These are phyloP conservation scores for Fusarium mangiferae DNA, from an alignment of 2,329 filamentous ascomycete genomes.

Conservation along the genomic window DNA sequence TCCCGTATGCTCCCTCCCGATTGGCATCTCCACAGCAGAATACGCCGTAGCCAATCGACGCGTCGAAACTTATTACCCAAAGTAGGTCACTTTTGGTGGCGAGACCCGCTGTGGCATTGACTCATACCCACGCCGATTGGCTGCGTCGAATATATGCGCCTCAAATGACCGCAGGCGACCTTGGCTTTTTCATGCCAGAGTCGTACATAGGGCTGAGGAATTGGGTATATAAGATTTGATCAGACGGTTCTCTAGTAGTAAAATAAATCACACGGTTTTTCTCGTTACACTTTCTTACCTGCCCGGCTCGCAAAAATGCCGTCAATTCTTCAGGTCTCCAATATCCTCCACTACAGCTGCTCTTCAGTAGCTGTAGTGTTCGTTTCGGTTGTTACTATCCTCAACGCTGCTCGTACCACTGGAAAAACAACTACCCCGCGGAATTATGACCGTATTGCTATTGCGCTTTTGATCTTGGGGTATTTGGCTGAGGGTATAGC, in stretches of 20 bases:
- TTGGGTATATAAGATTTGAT: slow-evolving; percentile 4
- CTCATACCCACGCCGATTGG: slow-evolving; percentile 14
- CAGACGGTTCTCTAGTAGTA: too few relatives aligned
- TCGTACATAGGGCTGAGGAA: slow-evolving; percentile 8
- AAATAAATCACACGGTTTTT: background rate
- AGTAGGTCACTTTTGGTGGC: background rate
- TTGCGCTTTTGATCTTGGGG: background rate
- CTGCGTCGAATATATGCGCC: slow-evolving; percentile 4
- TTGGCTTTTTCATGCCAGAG: background rate
- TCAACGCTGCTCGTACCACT: background rate
- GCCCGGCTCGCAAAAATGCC: slow-evolving; percentile 10
- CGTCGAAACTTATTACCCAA: background rate
- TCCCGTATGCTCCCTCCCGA: background rate
- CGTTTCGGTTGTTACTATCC: background rate
- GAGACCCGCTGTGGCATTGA: background rate
- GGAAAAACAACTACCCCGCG: background rate
- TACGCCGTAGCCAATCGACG: slow-evolving; percentile 7
- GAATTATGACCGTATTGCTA: background rate
- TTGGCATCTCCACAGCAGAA: background rate
- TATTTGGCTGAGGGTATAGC: slow-evolving; percentile 6
- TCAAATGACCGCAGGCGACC: background rate
- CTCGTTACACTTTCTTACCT: background rate
- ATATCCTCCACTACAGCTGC: slow-evolving; percentile 28
- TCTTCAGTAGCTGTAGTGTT: background rate
- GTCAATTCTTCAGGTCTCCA: background rate